Conservation (phyloP, 2,329 filamentous ascomycete genomes). For the Aspergillus quadricinctus region DNA sequence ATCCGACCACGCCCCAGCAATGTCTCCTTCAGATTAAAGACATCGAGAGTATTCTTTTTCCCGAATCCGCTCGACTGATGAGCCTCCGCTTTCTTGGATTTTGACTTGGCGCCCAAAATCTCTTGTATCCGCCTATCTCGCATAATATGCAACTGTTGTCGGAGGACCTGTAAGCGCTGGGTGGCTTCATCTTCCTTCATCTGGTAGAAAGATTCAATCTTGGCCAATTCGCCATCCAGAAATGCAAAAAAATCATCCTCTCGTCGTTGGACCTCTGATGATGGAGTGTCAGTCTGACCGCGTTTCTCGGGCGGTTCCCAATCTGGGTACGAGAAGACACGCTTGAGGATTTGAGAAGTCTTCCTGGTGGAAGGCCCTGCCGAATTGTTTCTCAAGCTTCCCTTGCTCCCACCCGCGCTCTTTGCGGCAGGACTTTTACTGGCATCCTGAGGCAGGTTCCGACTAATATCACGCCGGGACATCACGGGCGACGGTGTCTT, state of each 20-base stretch:
- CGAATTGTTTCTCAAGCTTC: conserved; percentile 20
- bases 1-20: conserved; percentile 46
- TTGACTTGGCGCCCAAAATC: conserved; percentile 48
- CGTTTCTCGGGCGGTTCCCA: conserved; percentile 41
- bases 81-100: conserved; percentile 18
- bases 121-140: conserved; percentile 76
- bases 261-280: conserved; percentile 62
- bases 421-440: conserved; percentile 8
- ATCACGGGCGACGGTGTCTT: conserved; percentile 24
- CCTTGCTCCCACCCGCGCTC: conserved; percentile 4
- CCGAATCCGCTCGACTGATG: conserved; percentile 21
- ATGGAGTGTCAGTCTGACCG: conserved; percentile 51
- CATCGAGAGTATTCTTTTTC: conserved; percentile 12
- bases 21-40: conserved; percentile 34
- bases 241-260: conserved; percentile 86
- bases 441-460: conserved; percentile 4
- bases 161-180: conserved; percentile 63
- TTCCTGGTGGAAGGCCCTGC: conserved; percentile 20
- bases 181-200: conserved; percentile 83
- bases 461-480: conserved; percentile 14
- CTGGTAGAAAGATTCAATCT: conserved; percentile 87
- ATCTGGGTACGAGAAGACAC: conserved; percentile 37
- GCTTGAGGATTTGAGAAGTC: conserved; percentile 31
- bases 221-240: conserved; percentile 77
- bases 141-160: conserved; percentile 90